Evolutionary conservation across 345 rosid genomes (phyloP).

Genomic region (Lagerstroemia speciosa): DNA sequence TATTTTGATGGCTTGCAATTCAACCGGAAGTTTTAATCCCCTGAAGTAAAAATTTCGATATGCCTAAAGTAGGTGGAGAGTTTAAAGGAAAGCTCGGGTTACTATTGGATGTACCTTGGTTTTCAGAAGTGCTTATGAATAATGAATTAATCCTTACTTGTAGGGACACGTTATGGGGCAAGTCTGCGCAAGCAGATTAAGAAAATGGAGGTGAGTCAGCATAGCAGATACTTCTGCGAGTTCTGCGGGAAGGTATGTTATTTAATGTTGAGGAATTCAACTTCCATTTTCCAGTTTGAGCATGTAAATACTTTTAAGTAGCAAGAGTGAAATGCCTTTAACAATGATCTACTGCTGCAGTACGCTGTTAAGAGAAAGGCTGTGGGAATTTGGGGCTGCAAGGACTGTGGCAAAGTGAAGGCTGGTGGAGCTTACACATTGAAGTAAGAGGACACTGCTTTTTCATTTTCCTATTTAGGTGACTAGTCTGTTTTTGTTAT

Average conservation of each 20-base stretch:
- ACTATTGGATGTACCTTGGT: background rate
- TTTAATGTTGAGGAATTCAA: background rate
- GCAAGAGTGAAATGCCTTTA: background rate
- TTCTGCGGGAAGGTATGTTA: constrained; percentile 13
- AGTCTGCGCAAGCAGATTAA: constrained; percentile 20
- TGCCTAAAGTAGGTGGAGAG: background rate
- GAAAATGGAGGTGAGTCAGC: constrained; percentile 16
- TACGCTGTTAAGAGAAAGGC: constrained; percentile 40
- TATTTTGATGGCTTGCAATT: background rate
- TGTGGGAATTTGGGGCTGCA: constrained; percentile 43
- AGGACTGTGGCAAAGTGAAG: constrained; percentile 37
- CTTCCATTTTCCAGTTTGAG: background rate
- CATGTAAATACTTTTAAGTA: background rate
- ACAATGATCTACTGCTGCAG: constrained; percentile 7
- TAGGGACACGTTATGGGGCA: constrained; percentile 17
- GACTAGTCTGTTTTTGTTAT: background rate
- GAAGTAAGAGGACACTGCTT: constrained; percentile 12
- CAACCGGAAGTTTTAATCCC: background rate
- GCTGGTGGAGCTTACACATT: constrained; percentile 42
- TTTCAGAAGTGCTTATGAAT: background rate
- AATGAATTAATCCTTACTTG: background rate
- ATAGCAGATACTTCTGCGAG: constrained; percentile 15
- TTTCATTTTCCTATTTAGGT: background rate
- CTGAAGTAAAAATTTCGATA: background rate
- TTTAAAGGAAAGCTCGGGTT: background rate